Evolutionary conservation across 495 filamentous ascomycete species (phyloP).

Genomic region (Hypoxylon subgilvum): DNA sequence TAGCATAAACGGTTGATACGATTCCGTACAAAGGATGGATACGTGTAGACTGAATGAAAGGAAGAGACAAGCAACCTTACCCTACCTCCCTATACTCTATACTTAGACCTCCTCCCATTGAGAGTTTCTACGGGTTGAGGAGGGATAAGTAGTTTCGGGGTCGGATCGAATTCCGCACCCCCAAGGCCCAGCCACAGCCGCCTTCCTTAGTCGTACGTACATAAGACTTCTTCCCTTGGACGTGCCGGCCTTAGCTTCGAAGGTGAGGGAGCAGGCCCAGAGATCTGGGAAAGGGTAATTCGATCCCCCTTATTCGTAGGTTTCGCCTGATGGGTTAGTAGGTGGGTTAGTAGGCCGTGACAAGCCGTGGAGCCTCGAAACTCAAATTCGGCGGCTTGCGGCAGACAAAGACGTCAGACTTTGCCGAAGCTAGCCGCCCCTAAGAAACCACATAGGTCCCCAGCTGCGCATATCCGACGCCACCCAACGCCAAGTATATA

Average conservation of each 20-base stretch:
- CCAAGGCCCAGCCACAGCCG: neutral
- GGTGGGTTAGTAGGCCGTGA: too few species aligned
- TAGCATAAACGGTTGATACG: too few species aligned
- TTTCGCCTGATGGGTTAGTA: too few species aligned
- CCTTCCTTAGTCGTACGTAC: conserved; percentile 6
- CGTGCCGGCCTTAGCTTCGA: neutral
- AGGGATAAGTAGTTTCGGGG: conserved; percentile 24
- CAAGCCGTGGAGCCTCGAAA: conserved; percentile 1
- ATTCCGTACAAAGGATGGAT: neutral
- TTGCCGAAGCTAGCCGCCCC: conserved; percentile 37
- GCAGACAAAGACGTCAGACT: conserved; percentile 32
- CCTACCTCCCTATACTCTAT: conserved; percentile 3
- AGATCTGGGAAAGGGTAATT: conserved; percentile 6
- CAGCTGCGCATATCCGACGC: conserved; percentile 18
- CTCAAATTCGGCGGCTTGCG: conserved; percentile 5
- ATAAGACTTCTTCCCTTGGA: neutral
- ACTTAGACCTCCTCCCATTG: neutral
- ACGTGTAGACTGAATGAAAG: neutral
- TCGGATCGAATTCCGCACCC: conserved; percentile 34
- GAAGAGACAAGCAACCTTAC: neutral
- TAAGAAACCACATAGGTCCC: neutral
- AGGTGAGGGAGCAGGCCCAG: neutral
- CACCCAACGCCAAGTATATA: conserved; percentile 6
- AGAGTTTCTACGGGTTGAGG: conserved; percentile 12
- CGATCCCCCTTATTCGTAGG: too few species aligned